Base-by-base conservation (phyloP, 1,139 yeast genomes). In the Geotrichum aggregatum region DNA sequence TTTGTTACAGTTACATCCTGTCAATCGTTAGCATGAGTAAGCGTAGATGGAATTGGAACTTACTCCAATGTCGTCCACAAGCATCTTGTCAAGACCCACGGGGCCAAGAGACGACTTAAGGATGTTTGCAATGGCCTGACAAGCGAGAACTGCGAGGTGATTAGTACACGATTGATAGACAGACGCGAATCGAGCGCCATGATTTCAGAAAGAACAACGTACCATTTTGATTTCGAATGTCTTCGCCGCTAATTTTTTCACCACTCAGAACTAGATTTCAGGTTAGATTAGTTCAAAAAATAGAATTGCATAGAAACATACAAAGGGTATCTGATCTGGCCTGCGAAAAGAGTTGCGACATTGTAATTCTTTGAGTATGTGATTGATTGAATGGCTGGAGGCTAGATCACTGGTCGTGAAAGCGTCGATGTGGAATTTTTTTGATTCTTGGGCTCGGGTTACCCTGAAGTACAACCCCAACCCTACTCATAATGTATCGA, bases 71-170 rank as follows among this genome's bases (percentile, higher is more conserved):
- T 94, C 98, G 71, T 94, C 99, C 47, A 94, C 99, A 56, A 94
- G 78, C 97, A 94, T 92, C 75, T 94, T 94, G 72, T 94, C 99
- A 54, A 94, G 77, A 22, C 99, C 99, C 40, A 92, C 98, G 7
- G 99, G 99, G 6, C 99, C 99, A 56, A 94, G 75, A 2, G 98
- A 89, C 19, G 97, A 85, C 71, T 92, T 94, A 59, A 94, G 97
- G 44, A 94, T 97, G 69, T 94, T 94, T 61, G 98, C 96, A 52
- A 94, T 96, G 3, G 97, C 92, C 68, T 83, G 88, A 22, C 98
- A 95, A 8, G 98, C 98, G 65, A 89, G 75, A 24, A 94, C 76
- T 66, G 47, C 10, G 16, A 5, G 19, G 10, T 7, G 8, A 38
- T 30, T 48, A 19, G 35, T 6, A 13, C 28, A 24, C 14, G 8